Percentiles rank a stretch among this genome's conserved stretches.
phyloP scores from a whole-genome alignment of 805 yeast genomes.

The Cyberlindnera mycetangii region DNA sequence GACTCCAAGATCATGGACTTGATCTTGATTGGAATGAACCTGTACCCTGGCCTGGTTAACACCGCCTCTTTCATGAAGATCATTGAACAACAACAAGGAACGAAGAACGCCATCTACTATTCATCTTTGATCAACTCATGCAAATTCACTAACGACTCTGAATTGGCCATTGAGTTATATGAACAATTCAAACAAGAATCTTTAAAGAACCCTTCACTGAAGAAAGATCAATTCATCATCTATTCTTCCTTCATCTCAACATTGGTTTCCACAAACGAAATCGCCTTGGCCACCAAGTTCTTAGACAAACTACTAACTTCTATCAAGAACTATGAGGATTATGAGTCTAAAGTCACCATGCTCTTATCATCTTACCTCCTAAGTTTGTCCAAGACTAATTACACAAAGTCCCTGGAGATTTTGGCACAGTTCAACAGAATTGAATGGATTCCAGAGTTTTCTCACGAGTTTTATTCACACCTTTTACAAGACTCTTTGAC shows the following conservation, averaged over 20 bases:
- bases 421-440: constrained; percentile 36
- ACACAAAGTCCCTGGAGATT: constrained; percentile 33
- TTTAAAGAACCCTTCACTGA: constrained; percentile 18
- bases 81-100: constrained; percentile 26
- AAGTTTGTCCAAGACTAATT: constrained; percentile 34
- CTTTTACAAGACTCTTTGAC: constrained; percentile 33
- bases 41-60: constrained; percentile 36
- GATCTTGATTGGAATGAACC: constrained; percentile 42
- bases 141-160: constrained; percentile 35
- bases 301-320: constrained; percentile 52
- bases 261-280: constrained; percentile 48
- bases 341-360: constrained; percentile 34
- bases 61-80: constrained; percentile 32
- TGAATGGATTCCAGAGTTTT: constrained; percentile 40
- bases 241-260: constrained; percentile 52
- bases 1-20: constrained; percentile 43
- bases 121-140: constrained; percentile 39
- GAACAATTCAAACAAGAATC: constrained; percentile 34
- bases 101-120: constrained; percentile 35
- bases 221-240: constrained; percentile 41
- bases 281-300: constrained; percentile 49
- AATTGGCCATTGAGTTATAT: constrained; percentile 38
- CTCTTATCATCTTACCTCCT: constrained; percentile 44
- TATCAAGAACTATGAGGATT: constrained; percentile 35
- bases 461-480: constrained; percentile 36